phyloP scores from a whole-genome alignment of 345 rosid genomes.

The Citrus reticulata region DNA sequence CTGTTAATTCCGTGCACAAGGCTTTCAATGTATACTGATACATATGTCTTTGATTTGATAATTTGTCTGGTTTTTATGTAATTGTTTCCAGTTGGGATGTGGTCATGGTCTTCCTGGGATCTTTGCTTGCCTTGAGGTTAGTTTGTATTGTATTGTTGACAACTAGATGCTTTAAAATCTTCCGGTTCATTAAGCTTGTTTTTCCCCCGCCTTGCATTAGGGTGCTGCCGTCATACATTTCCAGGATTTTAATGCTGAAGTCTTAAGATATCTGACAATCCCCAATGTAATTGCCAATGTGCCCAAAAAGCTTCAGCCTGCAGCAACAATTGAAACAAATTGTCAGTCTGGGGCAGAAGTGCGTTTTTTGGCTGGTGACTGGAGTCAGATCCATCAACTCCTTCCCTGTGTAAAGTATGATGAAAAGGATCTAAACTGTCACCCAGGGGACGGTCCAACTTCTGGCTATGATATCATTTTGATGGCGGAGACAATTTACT shows the following conservation, averaged over 20 bases:
- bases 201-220: conserved; percentile 27
- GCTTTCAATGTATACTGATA: neutral
- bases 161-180: conserved; percentile 3
- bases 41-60: neutral
- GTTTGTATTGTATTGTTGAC: neutral
- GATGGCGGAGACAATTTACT: conserved; percentile 93
- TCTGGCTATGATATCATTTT: conserved; percentile 72
- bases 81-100: conserved; percentile 80
- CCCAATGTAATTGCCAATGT: conserved; percentile 66
- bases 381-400: conserved; percentile 66
- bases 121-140: conserved; percentile 77
- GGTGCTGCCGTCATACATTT: conserved; percentile 70
- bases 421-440: conserved; percentile 24
- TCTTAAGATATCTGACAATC: conserved; percentile 72
- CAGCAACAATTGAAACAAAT: conserved; percentile 10
- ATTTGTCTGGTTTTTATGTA: conserved; percentile 10
- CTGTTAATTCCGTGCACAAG: neutral
- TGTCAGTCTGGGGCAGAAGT: conserved; percentile 22
- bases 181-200: conserved; percentile 4
- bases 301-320: conserved; percentile 19
- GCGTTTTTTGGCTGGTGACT: conserved; percentile 83
- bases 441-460: conserved; percentile 17
- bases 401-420: conserved; percentile 43
- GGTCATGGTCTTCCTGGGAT: conserved; percentile 94
- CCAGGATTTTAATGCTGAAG: conserved; percentile 94